Percentiles rank a stretch among this genome's conserved stretches.
These are phyloP conservation scores for Phytophthora pini DNA, from an alignment of 352 stramenopile species.

Conservation along the genomic window DNA sequence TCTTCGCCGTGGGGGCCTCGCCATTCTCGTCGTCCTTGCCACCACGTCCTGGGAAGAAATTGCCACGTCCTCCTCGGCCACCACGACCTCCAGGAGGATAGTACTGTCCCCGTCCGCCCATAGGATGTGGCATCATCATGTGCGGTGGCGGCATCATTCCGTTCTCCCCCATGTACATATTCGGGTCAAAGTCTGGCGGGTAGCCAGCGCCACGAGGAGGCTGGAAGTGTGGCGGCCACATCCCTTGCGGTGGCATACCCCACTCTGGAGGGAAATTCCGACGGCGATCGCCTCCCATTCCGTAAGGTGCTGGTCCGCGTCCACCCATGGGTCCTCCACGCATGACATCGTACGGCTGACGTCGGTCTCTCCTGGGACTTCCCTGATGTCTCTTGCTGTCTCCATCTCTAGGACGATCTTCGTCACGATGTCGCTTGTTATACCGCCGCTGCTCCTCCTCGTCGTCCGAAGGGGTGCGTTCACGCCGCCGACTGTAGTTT, in stretches of 20 bases:
- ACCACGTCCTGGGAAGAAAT: constrained; percentile 44
- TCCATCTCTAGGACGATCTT: constrained; percentile 45
- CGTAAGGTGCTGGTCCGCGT: constrained; percentile 28
- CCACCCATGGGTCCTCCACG: constrained; percentile 38
- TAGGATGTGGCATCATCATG: constrained; percentile 76
- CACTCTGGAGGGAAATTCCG: constrained; percentile 74
- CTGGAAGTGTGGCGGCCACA: constrained; percentile 73
- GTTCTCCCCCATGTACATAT: constrained; percentile 69
- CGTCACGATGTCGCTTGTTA: constrained; percentile 68
- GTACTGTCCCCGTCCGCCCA: constrained; percentile 56
- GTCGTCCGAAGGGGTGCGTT: constrained; percentile 50
- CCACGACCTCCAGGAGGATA: constrained; percentile 50
- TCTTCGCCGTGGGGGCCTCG: constrained; percentile 48
- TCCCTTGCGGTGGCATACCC: constrained; percentile 69
- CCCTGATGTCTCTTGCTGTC: constrained; percentile 44
- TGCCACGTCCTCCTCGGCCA: constrained; percentile 47
- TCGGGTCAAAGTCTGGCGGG: constrained; percentile 73
- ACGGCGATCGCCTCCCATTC: constrained; percentile 53
- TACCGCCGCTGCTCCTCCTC: constrained; percentile 63
- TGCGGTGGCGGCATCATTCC: constrained; percentile 64
- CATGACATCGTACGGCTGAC: constrained; percentile 38
- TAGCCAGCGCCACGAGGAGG: constrained; percentile 43
- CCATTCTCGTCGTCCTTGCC: constrained; percentile 40
- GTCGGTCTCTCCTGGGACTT: constrained; percentile 45
- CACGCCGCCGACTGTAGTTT: constrained; percentile 41